Evolutionary conservation across 2,329 filamentous ascomycete species (phyloP), one percentile per base, ranked within the genome.

Genomic region (Epichloe uncinata): DNA sequence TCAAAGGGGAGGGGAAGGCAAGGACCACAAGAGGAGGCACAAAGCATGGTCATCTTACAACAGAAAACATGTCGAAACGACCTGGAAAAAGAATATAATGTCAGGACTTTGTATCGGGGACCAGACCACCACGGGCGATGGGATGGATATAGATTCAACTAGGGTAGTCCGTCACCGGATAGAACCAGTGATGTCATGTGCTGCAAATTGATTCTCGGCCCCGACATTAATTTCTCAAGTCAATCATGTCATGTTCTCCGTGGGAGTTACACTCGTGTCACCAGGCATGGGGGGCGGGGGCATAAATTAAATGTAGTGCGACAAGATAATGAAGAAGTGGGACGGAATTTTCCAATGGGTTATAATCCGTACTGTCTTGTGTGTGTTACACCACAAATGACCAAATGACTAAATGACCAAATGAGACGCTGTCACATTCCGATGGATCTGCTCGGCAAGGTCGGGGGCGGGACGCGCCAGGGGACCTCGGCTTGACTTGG

Each of bases 151-250:
- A 71, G 67, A 72, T 57, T 60, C 54, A 62, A 60, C 56, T 56
- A 61, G 61, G 61, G 63, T 63, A 62, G 61, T 69, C 66, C 62
- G 66, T 64, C 66, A 61, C 68, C 65, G 67, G 68, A 69, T 69
- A 57, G 61, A 46, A 45, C 38, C 34, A 43, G 35, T 42, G 50
- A 44, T 43, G 43, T 43, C 35, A 47, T 45, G 42, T 52, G 45
- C 41, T 48, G 49, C 42, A 48, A 46, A 40, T 48, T 46, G 43
- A 48, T 44, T 43, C 35, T 43, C 42, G 30, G 30, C 22, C 48
- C 50, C 22, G 22, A 42, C 18, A 30, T 30, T 11, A 1, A 30
- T 30, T 30, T 5, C n/a, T 20, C 40, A 22, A n/a, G 35, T n/a
- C n/a, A 3, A 15, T 37, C 12, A 15, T 37, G 3, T 3, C 3